Evolutionary conservation across 805 yeast genomes (phyloP).

Genomic region (Wickerhamomyces chambardii): DNA sequence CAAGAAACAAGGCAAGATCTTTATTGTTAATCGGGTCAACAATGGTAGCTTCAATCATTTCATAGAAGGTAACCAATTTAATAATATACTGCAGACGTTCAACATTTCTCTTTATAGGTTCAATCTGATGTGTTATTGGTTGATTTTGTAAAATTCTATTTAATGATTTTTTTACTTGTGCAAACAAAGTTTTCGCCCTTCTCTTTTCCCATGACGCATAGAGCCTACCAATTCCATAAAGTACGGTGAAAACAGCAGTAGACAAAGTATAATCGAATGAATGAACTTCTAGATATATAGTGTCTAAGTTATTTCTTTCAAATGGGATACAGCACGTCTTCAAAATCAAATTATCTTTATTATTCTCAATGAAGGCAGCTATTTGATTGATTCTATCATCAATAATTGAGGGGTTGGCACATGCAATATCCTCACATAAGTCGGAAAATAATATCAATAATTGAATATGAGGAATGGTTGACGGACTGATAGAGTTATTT

Average conservation of each 20-base stretch:
- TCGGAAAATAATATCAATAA: neutral
- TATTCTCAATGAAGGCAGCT: neutral
- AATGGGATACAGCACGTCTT: no score
- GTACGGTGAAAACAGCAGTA: conserved; percentile 2
- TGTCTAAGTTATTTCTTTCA: no score
- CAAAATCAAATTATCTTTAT: neutral
- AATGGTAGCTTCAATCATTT: conserved; percentile 6
- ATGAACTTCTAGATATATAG: neutral
- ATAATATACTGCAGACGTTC: neutral
- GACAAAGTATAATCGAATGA: conserved; percentile 4
- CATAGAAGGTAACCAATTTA: conserved; percentile 5
- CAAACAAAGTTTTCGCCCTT: conserved; percentile 5
- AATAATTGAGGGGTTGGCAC: neutral
- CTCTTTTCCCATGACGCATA: conserved; percentile 13
- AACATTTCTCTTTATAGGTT: neutral
- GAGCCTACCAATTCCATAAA: conserved; percentile 6
- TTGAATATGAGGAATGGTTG: neutral
- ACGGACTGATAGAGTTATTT: no score
- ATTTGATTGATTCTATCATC: neutral
- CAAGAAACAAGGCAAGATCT: conserved; percentile 1
- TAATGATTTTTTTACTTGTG: conserved; percentile 1
- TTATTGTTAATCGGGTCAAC: neutral
- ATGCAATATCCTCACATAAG: neutral
- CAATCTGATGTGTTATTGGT: neutral
- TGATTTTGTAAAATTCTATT: neutral